Base-by-base conservation (phyloP, 805 yeast genomes). In the Metschnikowia hibisci region DNA sequence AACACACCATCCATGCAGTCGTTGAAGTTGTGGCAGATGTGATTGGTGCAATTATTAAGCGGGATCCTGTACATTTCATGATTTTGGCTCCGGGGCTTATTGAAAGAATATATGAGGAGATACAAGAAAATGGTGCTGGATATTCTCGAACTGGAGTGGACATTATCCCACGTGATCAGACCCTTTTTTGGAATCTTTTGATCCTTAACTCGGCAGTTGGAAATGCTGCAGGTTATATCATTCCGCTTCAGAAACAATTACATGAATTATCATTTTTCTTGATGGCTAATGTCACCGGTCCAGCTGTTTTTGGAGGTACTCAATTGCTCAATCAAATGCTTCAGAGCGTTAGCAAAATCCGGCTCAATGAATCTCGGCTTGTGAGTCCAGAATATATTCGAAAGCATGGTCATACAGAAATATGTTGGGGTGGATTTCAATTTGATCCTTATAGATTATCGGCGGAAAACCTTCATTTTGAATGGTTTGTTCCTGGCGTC, bases 41-140 rank as follows among this genome's bases (percentile, higher is more conserved):
- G 3, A 73, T 87, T 39, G 91, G 90, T 7, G 75, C 84, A 0
- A 62, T 91, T 34, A 80, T 85, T 3, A 80, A 81, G 48, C 76
- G 87, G 33, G 80, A 82, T 36, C 82, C 88, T 0, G 53, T 58
- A 8, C 52, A 57, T 4, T 75, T 81, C 47, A 63, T 70, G 1
- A 62, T 60, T 34, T 59, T 78, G 22, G 71, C 76, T 29, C 60
- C 67, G 0, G 54, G 69, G n/a, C 61, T 84, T 14, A 63, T 73
- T 37, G 69, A 68, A 4, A 74, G 74, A 41, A 80, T 90, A 20
- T 67, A 71, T 29, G 78, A 74, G 27, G 96, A 91, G 56, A 71
- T 91, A 15, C 66, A 67, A 9, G 87, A 82, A 50, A 85, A 90
- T 50, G 84, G 80, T 3, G 97, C 97, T 0, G 98, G 97, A 3